These are phyloP conservation scores for Fusarium oxysporum DNA, from an alignment of 2,329 filamentous ascomycete genomes.

Conservation along the genomic window DNA sequence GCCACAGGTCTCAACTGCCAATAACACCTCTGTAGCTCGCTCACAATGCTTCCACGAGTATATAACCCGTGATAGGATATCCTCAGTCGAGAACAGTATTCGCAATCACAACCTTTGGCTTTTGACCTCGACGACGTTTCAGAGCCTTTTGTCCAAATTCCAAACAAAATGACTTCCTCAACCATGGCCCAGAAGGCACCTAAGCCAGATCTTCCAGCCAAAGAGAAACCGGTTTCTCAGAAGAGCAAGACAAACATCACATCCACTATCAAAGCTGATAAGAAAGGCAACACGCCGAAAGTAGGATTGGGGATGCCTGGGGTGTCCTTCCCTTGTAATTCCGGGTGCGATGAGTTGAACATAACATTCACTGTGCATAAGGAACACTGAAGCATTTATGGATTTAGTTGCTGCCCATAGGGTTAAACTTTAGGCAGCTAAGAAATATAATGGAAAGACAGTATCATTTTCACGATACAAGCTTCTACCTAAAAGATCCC, in stretches of 20 bases:
- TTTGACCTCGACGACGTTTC: rapidly evolving
- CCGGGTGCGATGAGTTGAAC: background rate
- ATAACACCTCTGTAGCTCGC: too few species aligned
- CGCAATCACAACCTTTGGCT: rapidly evolving
- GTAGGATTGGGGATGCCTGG: too few species aligned
- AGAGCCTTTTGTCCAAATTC: background rate
- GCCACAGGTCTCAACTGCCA: background rate
- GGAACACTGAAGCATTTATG: background rate
- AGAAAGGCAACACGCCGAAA: rapidly evolving
- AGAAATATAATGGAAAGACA: rapidly evolving
- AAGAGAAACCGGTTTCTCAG: rapidly evolving
- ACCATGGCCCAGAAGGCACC: rapidly evolving
- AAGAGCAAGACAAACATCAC: rapidly evolving
- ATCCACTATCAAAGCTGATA: rapidly evolving
- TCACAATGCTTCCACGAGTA: background rate
- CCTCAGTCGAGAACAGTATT: rapidly evolving
- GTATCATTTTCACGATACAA: rapidly evolving
- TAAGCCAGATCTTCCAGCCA: background rate
- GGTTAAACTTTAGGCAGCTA: rapidly evolving
- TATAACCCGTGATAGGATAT: background rate
- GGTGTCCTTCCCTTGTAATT: rapidly evolving
- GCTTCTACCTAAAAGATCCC: rapidly evolving
- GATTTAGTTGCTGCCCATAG: rapidly evolving
- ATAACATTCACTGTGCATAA: background rate
- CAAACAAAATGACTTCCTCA: background rate